Base-by-base conservation (phyloP, 805 yeast genomes). In the Candida berthetii region DNA sequence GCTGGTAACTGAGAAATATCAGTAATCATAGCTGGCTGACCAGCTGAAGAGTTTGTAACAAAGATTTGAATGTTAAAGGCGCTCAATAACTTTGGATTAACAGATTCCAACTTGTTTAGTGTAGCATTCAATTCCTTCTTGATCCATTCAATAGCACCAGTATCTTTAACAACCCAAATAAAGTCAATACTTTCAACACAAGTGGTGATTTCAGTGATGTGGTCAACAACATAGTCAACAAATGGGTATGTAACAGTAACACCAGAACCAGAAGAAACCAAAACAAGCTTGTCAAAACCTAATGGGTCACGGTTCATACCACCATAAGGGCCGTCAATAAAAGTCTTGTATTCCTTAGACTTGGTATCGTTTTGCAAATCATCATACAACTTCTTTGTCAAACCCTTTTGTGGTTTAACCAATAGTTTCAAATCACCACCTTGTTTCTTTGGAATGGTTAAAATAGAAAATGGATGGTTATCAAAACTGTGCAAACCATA, bases 301-400 rank as follows among this genome's bases (percentile, higher is more conserved):
- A 64, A 47, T 6, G 61, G 55, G 45, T 73, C 72, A 50, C 83
- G 63, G 14, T 62, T 48, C 37, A 69, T 48, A 1, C 81, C 82
- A 15, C 83, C 82, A 44, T 74, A 77, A 4, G 83, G 80, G 1
- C 83, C 83, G 49, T 77, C 82, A 16, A 74, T 52, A 42, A 46
- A 68, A 1, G 72, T 71, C 28, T 58, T 59, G 39, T 56, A 32
- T 0, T 60, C 46, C 14, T 51, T 47, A 3, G 50, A 39, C 18
- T 50, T 52, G 11, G 42, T 42, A 10, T 62, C 61, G 9, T 67
- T 63, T 4, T 54, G 18, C 17, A 50, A 34, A 14, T 34, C 40
- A 10, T 52, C 37, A 43, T 56, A 58, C 3, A 76, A 45, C 11
- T 47, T 48, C 35, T 46, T 58, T 1, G 83, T 76, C 35, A 76